Percentiles rank a stretch among this genome's conserved stretches.
Conservation (phyloP, 306 rosid genomes). For the Vigna mungo region DNA sequence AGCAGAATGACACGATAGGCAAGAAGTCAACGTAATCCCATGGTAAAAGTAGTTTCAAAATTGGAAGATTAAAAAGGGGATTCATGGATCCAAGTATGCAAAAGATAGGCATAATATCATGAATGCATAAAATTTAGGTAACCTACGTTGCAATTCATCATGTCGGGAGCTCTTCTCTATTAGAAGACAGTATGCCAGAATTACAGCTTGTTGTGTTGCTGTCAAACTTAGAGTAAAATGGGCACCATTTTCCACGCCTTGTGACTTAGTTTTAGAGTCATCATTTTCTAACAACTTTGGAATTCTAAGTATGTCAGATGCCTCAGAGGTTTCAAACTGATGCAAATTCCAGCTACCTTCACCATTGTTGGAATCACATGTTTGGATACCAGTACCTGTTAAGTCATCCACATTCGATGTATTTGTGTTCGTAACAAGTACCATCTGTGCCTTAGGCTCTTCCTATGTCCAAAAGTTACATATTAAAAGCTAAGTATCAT, state of each 20-base stretch:
- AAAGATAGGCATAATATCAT: slow-evolving; percentile 29
- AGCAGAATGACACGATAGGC: slow-evolving; percentile 20
- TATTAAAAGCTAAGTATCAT: slow-evolving; percentile 40
- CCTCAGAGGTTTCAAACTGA: slow-evolving; percentile 50
- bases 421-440: slow-evolving; percentile 71
- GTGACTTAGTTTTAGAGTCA: slow-evolving; percentile 50
- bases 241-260: slow-evolving; percentile 57
- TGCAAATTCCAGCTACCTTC: slow-evolving; percentile 48
- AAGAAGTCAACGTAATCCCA: slow-evolving; percentile 12
- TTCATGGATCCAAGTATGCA: background rate
- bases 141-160: slow-evolving; percentile 95
- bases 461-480: slow-evolving; percentile 56
- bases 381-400: slow-evolving; percentile 45
- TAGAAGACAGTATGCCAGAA: slow-evolving; percentile 83
- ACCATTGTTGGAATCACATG: slow-evolving; percentile 45
- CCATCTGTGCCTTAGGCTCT: slow-evolving; percentile 95
- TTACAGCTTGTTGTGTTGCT: slow-evolving; percentile 76
- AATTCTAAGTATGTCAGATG: slow-evolving; percentile 67
- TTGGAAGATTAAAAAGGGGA: background rate
- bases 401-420: slow-evolving; percentile 42
- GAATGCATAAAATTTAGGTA: slow-evolving; percentile 40
- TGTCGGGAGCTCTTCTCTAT: slow-evolving; percentile 89
- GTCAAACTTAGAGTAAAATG: slow-evolving; percentile 56
- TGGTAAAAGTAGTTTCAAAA: slow-evolving; percentile 17
- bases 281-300: slow-evolving; percentile 70